Evolutionary conservation across 1,284 basidiomycete species (phyloP).

Genomic region (Farysia itapuensis): DNA sequence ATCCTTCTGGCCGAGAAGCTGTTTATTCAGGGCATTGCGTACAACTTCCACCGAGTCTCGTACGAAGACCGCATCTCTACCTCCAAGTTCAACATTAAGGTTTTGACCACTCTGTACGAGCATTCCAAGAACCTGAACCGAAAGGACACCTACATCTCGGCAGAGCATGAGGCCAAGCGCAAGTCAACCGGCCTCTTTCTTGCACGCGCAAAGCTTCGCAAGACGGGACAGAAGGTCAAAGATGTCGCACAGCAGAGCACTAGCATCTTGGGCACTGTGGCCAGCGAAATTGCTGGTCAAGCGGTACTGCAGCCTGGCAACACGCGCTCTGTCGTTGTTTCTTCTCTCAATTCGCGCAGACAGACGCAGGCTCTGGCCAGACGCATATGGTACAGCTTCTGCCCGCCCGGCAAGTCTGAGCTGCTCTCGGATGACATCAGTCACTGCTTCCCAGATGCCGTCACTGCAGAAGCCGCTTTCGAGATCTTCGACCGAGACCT

Average conservation of each 20-base stretch:
- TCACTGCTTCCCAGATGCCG: conserved; percentile 67
- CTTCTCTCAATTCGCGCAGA: conserved; percentile 62
- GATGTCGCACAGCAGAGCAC: conserved; percentile 62
- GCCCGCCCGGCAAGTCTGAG: conserved; percentile 60
- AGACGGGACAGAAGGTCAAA: conserved; percentile 33
- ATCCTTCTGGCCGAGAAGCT: conserved; percentile 82
- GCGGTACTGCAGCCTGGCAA: conserved; percentile 69
- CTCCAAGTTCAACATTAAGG: conserved; percentile 77
- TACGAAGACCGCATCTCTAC: conserved; percentile 83
- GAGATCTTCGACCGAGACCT: conserved; percentile 79
- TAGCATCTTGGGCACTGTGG: conserved; percentile 61
- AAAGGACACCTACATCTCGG: conserved; percentile 33
- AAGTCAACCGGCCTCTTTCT: conserved; percentile 28
- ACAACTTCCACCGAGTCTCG: conserved; percentile 81
- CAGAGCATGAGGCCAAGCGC: conserved; percentile 36
- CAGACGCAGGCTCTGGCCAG: conserved; percentile 82
- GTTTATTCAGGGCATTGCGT: conserved; percentile 70
- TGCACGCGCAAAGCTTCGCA: conserved; percentile 13
- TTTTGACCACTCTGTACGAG: conserved; percentile 76
- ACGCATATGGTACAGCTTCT: conserved; percentile 84
- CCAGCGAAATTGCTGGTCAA: conserved; percentile 66
- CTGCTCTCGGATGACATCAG: conserved; percentile 73
- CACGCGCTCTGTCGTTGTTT: conserved; percentile 29
- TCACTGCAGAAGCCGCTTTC: conserved; percentile 64
- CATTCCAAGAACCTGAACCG: conserved; percentile 65